A percentile compares a stretch with the other conserved stretches of the same genome.
Evolutionary conservation across 2,329 filamentous ascomycete genomes (phyloP).

Genomic region (Lachnellula suecica): DNA sequence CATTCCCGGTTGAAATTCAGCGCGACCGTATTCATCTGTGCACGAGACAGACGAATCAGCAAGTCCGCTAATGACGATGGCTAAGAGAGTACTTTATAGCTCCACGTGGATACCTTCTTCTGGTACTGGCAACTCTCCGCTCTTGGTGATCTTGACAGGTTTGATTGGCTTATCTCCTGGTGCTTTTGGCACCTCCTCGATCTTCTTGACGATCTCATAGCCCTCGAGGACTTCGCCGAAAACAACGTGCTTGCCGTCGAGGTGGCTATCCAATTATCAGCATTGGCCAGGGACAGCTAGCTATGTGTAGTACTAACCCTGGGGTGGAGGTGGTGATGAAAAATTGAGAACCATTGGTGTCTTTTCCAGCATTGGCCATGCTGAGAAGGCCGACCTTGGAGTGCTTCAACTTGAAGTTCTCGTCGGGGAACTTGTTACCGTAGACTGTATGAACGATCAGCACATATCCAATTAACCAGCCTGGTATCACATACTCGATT

Average conservation of each 20-base stretch:
- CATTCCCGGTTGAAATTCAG: conserved; percentile 31
- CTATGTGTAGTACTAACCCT: conserved; percentile 48
- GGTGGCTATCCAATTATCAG: conserved; percentile 56
- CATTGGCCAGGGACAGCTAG: not conserved
- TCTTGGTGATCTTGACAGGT: conserved; percentile 76
- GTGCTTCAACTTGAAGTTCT: conserved; percentile 97
- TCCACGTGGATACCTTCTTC: conserved; percentile 92
- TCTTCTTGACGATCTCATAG: conserved; percentile 76
- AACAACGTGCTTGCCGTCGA: conserved; percentile 82
- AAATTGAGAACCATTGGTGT: conserved; percentile 88
- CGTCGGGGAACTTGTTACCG: conserved; percentile 78
- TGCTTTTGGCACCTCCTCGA: conserved; percentile 69
- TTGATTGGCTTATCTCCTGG: conserved; percentile 67
- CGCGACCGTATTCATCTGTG: conserved; percentile 31
- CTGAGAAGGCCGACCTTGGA: conserved; percentile 79
- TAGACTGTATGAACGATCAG: conserved; percentile 60
- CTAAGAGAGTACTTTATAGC: conserved; percentile 58
- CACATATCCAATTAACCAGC: not conserved
- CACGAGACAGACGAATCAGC: conserved; percentile 30
- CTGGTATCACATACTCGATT: conserved; percentile 63
- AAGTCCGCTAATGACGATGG: conserved; percentile 23
- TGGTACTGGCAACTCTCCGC: conserved; percentile 79
- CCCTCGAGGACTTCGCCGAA: conserved; percentile 89
- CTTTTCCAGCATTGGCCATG: conserved; percentile 82
- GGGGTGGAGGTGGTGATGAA: conserved; percentile 86